Base-by-base conservation (phyloP, 2,329 filamentous ascomycete species). In the Tolypocladium ovalisporum region DNA sequence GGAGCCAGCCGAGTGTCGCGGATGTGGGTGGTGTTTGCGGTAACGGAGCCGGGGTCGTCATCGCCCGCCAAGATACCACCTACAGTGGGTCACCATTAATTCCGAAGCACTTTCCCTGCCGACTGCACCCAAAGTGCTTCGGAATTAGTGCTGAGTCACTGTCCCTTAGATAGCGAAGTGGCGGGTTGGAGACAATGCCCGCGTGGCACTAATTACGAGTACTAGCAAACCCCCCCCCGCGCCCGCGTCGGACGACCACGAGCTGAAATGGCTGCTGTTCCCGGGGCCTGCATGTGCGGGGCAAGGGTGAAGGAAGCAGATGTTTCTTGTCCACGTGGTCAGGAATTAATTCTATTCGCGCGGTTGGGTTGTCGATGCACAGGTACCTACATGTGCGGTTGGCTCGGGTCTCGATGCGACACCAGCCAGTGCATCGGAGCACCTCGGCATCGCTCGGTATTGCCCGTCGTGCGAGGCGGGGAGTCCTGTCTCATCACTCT, bases 41-140 rank as follows among this genome's bases (percentile, higher is more conserved):
- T 32, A 17, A 49, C 39, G 32, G n/a, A 22, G 35, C 37, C 32
- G 52, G 42, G 36, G n/a, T 54, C 56, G 56, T 57, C 56, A 57
- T 54, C 27, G 37, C 32, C 35, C 15, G 12, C 29, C 29, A 22
- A 8, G 47, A 52, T n/a, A n/a, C n/a, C n/a, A n/a, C n/a, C n/a
- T n/a, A n/a, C n/a, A n/a, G n/a, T n/a, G n/a, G n/a, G n/a, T n/a
- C n/a, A n/a, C n/a, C n/a, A n/a, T n/a, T n/a, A n/a, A n/a, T n/a
- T n/a, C n/a, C n/a, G n/a, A n/a, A n/a, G n/a, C n/a, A n/a, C n/a
- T n/a, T n/a, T n/a, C n/a, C n/a, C n/a, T n/a, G n/a, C n/a, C n/a
- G n/a, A n/a, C n/a, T n/a, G n/a, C n/a, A n/a, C n/a, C n/a, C n/a
- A n/a, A n/a, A n/a, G n/a, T n/a, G n/a, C n/a, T n/a, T n/a, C n/a